Evolutionary conservation across 345 rosid species (phyloP).

Genomic region (Eutrema yunnanense): DNA sequence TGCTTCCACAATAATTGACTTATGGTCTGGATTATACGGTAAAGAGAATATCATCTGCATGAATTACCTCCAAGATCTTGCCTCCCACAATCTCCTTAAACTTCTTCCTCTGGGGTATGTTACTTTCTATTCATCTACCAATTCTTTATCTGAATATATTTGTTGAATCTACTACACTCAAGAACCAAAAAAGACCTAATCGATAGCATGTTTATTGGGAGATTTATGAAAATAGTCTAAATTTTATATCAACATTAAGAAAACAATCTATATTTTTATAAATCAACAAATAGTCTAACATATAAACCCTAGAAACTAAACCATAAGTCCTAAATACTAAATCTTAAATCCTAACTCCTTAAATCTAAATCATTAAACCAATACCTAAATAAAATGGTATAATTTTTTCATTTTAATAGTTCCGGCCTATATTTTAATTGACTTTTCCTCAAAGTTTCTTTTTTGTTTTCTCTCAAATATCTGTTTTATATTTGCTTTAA

Average conservation of each 20-base stretch:
- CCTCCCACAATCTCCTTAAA: conserved; percentile 35
- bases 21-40: conserved; percentile 46
- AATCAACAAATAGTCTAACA: no score
- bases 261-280: no score
- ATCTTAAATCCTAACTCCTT: neutral
- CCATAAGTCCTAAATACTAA: neutral
- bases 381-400: no score
- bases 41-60: conserved; percentile 15
- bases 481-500: neutral
- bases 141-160: neutral
- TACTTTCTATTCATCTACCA: neutral
- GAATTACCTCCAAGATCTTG: conserved; percentile 40
- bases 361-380: neutral
- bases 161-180: neutral
- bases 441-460: neutral
- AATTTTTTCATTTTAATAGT: neutral
- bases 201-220: neutral
- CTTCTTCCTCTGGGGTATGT: conserved; percentile 35
- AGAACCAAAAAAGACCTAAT: neutral
- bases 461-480: neutral
- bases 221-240: no score
- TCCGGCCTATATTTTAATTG: neutral
- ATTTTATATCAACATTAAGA: neutral
- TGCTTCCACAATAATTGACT: conserved; percentile 37
- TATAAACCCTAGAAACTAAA: neutral